Evolutionary conservation across 1,284 basidiomycete genomes (phyloP).

Genomic region (Fomes fomentarius): DNA sequence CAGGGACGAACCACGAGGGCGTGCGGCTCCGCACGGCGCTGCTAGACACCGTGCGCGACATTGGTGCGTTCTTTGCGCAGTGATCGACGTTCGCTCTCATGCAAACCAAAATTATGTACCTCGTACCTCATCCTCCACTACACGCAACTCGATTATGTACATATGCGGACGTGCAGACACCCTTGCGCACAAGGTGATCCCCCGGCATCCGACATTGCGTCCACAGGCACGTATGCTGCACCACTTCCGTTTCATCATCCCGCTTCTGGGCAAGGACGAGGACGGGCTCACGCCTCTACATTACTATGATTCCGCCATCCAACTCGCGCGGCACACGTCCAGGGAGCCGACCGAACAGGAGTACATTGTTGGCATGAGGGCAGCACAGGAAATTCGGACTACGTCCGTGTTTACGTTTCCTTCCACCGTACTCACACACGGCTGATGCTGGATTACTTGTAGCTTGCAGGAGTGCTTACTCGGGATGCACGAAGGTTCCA

Average conservation of each 20-base stretch:
- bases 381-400: slow-evolving; percentile 64
- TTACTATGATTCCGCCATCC: slow-evolving; percentile 77
- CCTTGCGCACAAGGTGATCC: slow-evolving; percentile 67
- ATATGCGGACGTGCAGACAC: no score
- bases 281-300: slow-evolving; percentile 66
- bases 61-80: slow-evolving; percentile 58
- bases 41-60: slow-evolving; percentile 64
- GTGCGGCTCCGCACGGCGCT: slow-evolving; percentile 66
- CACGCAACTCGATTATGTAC: no score
- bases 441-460: background rate
- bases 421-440: background rate
- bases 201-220: slow-evolving; percentile 61
- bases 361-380: slow-evolving; percentile 66
- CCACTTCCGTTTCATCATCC: slow-evolving; percentile 73
- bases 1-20: slow-evolving; percentile 62
- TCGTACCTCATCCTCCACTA: no score
- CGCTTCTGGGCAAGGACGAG: slow-evolving; percentile 63
- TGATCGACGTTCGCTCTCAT: background rate
- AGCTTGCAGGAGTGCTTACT: slow-evolving; percentile 64
- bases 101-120: no score
- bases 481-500: slow-evolving; percentile 62
- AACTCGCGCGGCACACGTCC: slow-evolving; percentile 69
- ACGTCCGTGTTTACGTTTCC: slow-evolving; percentile 39
- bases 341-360: slow-evolving; percentile 72
- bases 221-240: slow-evolving; percentile 72